Base-by-base conservation (phyloP, 2,329 filamentous ascomycete genomes). In the Cephalotrichum gorgonifer region DNA sequence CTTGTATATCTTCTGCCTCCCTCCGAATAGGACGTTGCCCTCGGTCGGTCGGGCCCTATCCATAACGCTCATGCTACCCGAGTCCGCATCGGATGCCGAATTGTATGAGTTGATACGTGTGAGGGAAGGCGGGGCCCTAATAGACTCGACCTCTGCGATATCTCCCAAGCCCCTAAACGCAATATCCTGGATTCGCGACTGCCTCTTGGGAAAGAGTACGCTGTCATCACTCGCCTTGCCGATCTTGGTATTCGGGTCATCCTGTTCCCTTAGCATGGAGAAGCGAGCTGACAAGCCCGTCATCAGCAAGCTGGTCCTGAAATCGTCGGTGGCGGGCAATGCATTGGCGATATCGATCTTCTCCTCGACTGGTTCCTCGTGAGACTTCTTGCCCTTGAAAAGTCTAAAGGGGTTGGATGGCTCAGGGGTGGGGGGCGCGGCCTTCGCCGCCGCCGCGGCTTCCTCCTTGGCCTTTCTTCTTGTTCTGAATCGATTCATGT, bases 141-240 rank as follows among this genome's bases (percentile, higher is more conserved):
- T 78, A 0, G 91, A 95, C 51, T 88, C 85, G 26, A 91, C 86
- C 67, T 98, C 93, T 22, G 89, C 87, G 57, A 97, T 97, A 62
- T 97, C 90, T 17, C 80, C 74, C 3, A 96, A 73, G 1, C 67
- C 71, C 15, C 74, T 74, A 35, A 67, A 67, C 9, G 83, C 82
- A 59, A 86, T 87, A 51, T 94, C 81, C 61, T 80, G 74, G 55
- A 94, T 67, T 51, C 85, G 79, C 1, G 90, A 95, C 54, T 86
- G 83, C 48, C 88, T 79, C 59, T 88, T 90, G 3, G 86, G 86
- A 54, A 81, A 86, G 20, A 97, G 69, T 3, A 97, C 90, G 56
- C 90, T 96, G 65, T 96, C 91, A 61, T 97, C 91, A 64, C 86
- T 93, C 15, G 91, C 91, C 65, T 97, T 96, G 51, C 91, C 91